Conservation (phyloP, 2,329 filamentous ascomycete species). For the Hysterium pulicare region DNA sequence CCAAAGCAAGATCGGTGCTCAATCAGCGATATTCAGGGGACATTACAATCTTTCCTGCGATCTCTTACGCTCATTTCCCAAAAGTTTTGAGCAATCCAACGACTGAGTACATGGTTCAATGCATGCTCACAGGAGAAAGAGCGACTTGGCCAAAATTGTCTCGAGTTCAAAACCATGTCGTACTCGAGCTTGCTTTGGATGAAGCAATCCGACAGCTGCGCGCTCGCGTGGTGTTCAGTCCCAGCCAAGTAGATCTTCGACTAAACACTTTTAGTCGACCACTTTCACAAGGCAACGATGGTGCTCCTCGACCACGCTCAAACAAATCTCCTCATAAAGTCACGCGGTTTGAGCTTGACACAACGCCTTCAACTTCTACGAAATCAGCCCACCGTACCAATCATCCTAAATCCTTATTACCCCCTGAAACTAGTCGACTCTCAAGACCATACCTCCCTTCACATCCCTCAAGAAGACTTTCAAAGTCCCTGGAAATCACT, state of each 20-base stretch:
- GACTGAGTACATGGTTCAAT: constrained; percentile 77
- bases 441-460: constrained; percentile 15
- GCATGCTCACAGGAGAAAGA: constrained; percentile 72
- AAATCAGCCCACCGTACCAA: constrained; percentile 12
- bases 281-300: constrained; percentile 22
- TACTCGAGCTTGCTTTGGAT: constrained; percentile 82
- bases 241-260: constrained; percentile 52
- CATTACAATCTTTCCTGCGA: constrained; percentile 86
- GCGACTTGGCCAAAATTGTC: constrained; percentile 91
- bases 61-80: constrained; percentile 70
- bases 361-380: constrained; percentile 18
- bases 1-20: constrained; percentile 75
- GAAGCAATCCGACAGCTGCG: constrained; percentile 67
- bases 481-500: constrained; percentile 3
- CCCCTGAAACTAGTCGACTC: constrained; percentile 5
- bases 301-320: constrained; percentile 10
- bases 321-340: constrained; percentile 20
- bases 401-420: constrained; percentile 5
- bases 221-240: constrained; percentile 66
- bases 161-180: constrained; percentile 79
- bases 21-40: constrained; percentile 92
- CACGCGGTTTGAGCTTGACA: constrained; percentile 17
- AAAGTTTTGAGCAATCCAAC: constrained; percentile 81
- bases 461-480: constrained; percentile 8
- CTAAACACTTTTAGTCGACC: constrained; percentile 24